Base-by-base conservation (phyloP, 805 yeast genomes). In the Yarrowia alimentaria region DNA sequence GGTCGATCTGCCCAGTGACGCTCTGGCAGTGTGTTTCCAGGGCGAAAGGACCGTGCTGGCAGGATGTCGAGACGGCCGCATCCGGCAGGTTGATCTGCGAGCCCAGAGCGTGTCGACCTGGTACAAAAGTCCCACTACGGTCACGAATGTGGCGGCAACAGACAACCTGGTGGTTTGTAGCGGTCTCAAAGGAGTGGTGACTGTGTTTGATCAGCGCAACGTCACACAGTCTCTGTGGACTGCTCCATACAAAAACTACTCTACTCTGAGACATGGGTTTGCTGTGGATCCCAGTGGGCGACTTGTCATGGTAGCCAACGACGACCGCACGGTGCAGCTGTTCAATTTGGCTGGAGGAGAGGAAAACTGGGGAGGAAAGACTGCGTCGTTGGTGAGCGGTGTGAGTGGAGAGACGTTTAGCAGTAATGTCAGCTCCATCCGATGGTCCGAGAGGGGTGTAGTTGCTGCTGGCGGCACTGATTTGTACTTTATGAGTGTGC, bases 141-240 rank as follows among this genome's bases (percentile, higher is more conserved):
- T 60, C 8, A 57, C 63, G 9, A 56, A 60, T 34, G 33, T 57
- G 53, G 55, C 53, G 29, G 26, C 57, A 10, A 32, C 43, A 8
- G 54, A 31, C 18, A 20, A 43, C 16, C 54, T 54, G 31, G 26
- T 60, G 20, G 29, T 59, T 9, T 54, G 55, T 18, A 54, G 59
- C 22, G 64, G 64, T 1, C 51, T 60, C 4, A 55, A 52, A 11
- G 58, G 58, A 22, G 47, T 55, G 5, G 54, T 60, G 12, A 22
- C 55, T 12, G 31, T 55, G 12, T 56, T 53, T 45, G 56, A 55
- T 35, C 16, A 45, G 3, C 43, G 57, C 12, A 25, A 5, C 10
- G 40, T 17, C 13, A 31, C 28, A 9, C 24, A 19, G 31, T 12
- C 35, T 11, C 25, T 45, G 10, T 43, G 32, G 29, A 48, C 22